Conservation (phyloP, 169 alveolate genomes). For the Plasmodium inui region DNA sequence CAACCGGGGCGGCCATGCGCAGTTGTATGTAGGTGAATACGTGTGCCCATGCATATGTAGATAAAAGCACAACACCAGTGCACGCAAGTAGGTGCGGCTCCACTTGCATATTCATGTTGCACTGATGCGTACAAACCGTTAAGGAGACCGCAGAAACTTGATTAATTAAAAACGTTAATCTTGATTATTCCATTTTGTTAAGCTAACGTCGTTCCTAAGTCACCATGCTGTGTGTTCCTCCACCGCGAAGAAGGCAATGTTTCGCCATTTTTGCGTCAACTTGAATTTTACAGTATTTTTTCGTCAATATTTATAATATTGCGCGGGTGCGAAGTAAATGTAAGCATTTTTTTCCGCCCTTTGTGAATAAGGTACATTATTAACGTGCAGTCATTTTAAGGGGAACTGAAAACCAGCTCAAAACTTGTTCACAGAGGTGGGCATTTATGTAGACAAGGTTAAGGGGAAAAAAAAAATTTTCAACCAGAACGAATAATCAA, state of each 20-base stretch:
- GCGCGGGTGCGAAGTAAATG: not conserved
- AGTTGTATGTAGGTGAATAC: not conserved
- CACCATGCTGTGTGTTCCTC: not conserved
- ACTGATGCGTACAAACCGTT: constrained; percentile 1
- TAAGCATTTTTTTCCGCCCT: not conserved
- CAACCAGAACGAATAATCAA: not conserved
- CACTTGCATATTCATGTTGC: not conserved
- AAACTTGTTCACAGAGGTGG: not conserved
- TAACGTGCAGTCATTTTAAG: not conserved
- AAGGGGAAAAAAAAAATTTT: not conserved
- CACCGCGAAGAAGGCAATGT: not conserved
- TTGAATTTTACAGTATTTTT: too few relatives aligned
- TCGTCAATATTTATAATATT: too few relatives aligned
- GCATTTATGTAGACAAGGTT: not conserved
- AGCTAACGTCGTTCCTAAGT: constrained; percentile 3
- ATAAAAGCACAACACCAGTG: not conserved
- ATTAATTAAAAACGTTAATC: constrained; percentile 30
- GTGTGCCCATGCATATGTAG: not conserved
- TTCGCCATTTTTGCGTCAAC: not conserved
- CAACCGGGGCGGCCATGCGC: not conserved
- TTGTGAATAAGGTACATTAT: not conserved
- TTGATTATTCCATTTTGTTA: constrained; percentile 13
- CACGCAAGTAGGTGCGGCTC: not conserved
- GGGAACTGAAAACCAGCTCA: not conserved
- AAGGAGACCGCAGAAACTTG: constrained; percentile 1